Evolutionary conservation across 306 rosid genomes (phyloP).

Genomic region (Castanea sativa): DNA sequence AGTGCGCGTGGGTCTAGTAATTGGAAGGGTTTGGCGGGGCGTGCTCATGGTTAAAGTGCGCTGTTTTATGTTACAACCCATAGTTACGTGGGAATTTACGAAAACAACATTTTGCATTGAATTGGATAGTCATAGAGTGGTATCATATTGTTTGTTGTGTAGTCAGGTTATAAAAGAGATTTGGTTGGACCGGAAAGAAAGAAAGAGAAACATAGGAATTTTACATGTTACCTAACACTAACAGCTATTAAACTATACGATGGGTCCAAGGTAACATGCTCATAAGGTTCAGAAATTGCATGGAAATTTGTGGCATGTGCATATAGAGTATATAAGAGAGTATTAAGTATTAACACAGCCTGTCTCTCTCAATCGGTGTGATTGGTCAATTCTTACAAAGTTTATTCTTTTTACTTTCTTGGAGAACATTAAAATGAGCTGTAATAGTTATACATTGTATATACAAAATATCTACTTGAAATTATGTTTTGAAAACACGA

Average conservation of each 20-base stretch:
- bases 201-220: not conserved
- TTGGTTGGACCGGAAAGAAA: too few species aligned
- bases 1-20: constrained; percentile 14
- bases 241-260: not conserved
- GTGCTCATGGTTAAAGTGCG: constrained; percentile 27
- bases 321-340: not conserved
- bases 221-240: not conserved
- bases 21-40: constrained; percentile 43
- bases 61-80: constrained; percentile 3
- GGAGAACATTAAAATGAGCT: too few species aligned
- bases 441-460: too few species aligned
- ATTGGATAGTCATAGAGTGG: not conserved
- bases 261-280: too few species aligned
- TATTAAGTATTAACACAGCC: not conserved
- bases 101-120: constrained; percentile 8
- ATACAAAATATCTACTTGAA: too few species aligned
- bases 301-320: not conserved
- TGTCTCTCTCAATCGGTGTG: not conserved
- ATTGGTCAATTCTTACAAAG: too few species aligned
- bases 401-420: too few species aligned
- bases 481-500: too few species aligned
- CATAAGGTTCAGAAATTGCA: not conserved
- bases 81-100: constrained; percentile 1
- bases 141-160: too few species aligned
- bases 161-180: too few species aligned